These are phyloP conservation scores for Tetrapisispora namnaoensis DNA, from an alignment of 805 yeast genomes.

Conservation along the genomic window DNA sequence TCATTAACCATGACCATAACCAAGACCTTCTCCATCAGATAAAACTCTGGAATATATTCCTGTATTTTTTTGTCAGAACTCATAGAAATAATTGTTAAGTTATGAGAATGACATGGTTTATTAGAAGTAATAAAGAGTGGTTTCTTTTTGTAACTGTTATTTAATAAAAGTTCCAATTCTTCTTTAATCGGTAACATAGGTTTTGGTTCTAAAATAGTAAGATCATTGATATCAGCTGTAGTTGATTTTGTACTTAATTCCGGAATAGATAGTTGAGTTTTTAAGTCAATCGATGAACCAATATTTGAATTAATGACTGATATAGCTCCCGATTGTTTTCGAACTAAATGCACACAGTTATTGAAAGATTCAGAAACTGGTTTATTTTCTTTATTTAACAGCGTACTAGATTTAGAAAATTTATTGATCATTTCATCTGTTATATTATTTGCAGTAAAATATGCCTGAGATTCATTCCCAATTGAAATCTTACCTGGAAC, in stretches of 20 bases:
- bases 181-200: background rate
- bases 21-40: slow-evolving; percentile 46
- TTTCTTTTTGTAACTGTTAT: background rate
- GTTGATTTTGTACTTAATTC: background rate
- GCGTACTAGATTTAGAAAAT: background rate
- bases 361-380: too few species aligned
- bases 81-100: background rate
- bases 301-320: background rate
- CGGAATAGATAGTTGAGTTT: background rate
- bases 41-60: background rate
- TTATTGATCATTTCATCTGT: background rate
- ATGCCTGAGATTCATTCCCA: background rate
- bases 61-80: background rate
- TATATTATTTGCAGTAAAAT: background rate
- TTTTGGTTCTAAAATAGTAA: background rate
- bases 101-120: background rate
- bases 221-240: background rate
- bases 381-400: too few species aligned
- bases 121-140: background rate
- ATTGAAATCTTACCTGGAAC: background rate
- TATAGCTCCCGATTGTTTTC: background rate
- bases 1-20: slow-evolving; percentile 43
- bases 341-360: background rate
- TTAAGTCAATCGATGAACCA: background rate
- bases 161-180: background rate